Base-by-base conservation (phyloP, 768 basidiomycete species). In the Paxillus ammoniavirescens region DNA sequence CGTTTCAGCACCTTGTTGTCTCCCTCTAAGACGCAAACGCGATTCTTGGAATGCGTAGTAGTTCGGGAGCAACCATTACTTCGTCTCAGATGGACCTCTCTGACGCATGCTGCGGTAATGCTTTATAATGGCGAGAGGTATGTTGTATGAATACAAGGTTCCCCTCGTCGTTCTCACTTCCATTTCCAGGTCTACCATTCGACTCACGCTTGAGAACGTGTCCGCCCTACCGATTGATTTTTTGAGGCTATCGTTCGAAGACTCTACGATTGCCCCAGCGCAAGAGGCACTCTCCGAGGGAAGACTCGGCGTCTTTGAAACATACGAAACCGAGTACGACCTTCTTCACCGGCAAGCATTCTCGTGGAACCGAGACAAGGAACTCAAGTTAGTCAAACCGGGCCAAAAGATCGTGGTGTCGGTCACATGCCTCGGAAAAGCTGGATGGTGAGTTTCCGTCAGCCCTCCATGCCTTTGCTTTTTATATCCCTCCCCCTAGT, bases 31-130 rank as follows among this genome's bases (percentile, higher is more conserved):
- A 54, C 56, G 49, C 64, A 64, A 43, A 56, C 71, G 58, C 76
- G 73, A 58, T 95, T 89, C 64, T 66, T 95, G 62, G 84, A 94
- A 64, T 95, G 88, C 69, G 76, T 79, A 36, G 91, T 98, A 17
- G 83, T 96, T 17, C 86, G 88, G 2, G 87, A 92, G 61, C 91
- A 94, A 64, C 97, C 97, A 8, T 69, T 94, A 31, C 74, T 98
- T 50, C 83, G 92, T 56, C 87, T 99, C 66, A 80, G 91, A 51
- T 77, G 91, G 65, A 91, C 88, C 14, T 92, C 91, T n/a, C 73
- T 97, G 18, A 95, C 90, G 1, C 93, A 97, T 61, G 93, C 93
- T 1, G 93, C 95, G 0, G 74, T 98, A 23, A 96, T 97, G 92
- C 75, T 98, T 47, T 98, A 96, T 64, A 83, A 96, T 45, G 97